A percentile compares a stretch with the other conserved stretches of the same genome.
phyloP scores from a whole-genome alignment of 176 grass and related monocot genomes.

The Bonia amplexicaulis region DNA sequence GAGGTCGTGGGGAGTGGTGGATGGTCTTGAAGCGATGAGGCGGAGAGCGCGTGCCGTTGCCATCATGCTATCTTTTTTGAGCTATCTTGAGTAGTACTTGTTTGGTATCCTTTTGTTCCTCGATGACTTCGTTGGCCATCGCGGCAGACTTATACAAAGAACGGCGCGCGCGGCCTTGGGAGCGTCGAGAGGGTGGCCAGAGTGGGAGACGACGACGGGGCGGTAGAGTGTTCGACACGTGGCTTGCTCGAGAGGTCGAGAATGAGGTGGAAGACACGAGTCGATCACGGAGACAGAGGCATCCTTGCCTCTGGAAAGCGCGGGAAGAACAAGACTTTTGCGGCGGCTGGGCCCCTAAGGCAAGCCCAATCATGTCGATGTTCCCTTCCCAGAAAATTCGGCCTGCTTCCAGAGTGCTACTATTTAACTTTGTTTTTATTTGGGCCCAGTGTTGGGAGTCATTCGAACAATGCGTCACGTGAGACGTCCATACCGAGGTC shows the following conservation, averaged over 20 bases:
- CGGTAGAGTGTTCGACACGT: background rate
- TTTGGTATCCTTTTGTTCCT: background rate
- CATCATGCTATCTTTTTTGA: background rate
- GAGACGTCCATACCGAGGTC: background rate
- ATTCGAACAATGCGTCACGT: background rate
- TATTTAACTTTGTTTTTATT: too few relatives aligned
- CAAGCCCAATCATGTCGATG: background rate
- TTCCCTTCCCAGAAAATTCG: background rate
- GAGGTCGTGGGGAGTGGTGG: background rate
- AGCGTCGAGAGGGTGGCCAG: background rate
- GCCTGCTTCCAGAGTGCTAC: background rate
- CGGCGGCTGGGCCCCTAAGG: background rate
- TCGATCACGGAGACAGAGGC: background rate
- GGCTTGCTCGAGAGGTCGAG: background rate
- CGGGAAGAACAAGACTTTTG: background rate
- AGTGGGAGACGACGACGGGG: background rate
- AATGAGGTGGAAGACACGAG: conserved; percentile 49
- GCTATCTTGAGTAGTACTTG: too few relatives aligned
- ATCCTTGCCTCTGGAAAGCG: background rate
- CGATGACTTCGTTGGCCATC: background rate
- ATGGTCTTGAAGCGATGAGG: background rate
- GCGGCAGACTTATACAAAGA: background rate
- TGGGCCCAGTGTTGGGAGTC: background rate
- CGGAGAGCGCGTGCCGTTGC: conserved; percentile 23
- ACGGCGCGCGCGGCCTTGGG: background rate